Conservation (phyloP, 2,329 filamentous ascomycete species). For the Trichocomaceae sp. region DNA sequence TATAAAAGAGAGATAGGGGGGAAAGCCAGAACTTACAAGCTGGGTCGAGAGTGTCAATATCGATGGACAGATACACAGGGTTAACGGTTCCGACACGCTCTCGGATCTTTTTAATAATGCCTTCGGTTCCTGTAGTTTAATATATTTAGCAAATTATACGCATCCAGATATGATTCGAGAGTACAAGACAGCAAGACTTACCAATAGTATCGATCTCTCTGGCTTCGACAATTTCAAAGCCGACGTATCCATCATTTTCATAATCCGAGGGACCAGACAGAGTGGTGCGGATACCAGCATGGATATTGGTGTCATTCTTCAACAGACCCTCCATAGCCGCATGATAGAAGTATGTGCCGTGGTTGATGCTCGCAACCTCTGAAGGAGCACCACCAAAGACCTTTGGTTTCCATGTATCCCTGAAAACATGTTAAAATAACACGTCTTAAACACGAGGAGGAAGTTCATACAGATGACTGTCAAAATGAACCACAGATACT, state of each 20-base stretch:
- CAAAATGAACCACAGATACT: conserved; percentile 59
- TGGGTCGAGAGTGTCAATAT: conserved; percentile 84
- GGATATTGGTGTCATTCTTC: conserved; percentile 76
- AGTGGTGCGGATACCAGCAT: conserved; percentile 79
- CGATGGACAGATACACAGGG: conserved; percentile 74
- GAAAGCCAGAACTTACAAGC: conserved; percentile 51
- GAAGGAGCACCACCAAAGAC: conserved; percentile 78
- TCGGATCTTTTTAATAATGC: conserved; percentile 71
- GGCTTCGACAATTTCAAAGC: conserved; percentile 75
- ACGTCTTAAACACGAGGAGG: not conserved
- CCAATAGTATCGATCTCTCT: conserved; percentile 62
- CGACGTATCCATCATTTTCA: conserved; percentile 77
- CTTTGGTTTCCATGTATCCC: conserved; percentile 66
- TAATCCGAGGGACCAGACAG: conserved; percentile 73
- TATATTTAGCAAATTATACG: not conserved
- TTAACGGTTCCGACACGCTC: conserved; percentile 62
- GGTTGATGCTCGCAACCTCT: conserved; percentile 70
- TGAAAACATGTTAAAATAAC: conserved; percentile 12
- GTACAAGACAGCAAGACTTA: conserved; percentile 4
- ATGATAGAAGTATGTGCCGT: conserved; percentile 86
- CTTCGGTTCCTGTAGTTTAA: conserved; percentile 46
- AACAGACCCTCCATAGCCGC: conserved; percentile 71
- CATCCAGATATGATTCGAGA: not conserved
- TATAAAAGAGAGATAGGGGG: not conserved
- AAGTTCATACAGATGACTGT: conserved; percentile 48